Percentiles rank a stretch among this genome's conserved stretches.
Evolutionary conservation across 73 alveolate species (phyloP).

Genomic region (Paramecium tetraurelia): DNA sequence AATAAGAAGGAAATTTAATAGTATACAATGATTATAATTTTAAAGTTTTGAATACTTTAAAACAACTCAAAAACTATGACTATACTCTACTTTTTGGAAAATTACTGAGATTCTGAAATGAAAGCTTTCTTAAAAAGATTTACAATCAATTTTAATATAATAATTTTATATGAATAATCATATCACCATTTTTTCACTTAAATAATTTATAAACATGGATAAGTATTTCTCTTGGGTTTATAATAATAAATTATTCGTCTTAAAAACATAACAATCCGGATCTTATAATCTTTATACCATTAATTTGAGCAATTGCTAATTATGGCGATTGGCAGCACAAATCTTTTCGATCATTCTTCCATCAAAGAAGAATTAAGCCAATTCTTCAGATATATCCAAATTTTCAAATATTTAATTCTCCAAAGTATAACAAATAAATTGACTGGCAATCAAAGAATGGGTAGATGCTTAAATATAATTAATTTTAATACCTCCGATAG

Average conservation of each 20-base stretch:
- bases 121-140: neutral
- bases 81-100: too few relatives aligned
- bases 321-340: neutral
- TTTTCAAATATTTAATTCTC: neutral
- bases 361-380: conserved; percentile 22
- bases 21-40: too few relatives aligned
- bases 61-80: too few relatives aligned
- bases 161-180: neutral
- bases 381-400: neutral
- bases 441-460: neutral
- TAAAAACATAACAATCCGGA: neutral
- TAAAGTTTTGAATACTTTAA: too few relatives aligned
- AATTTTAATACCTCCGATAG: neutral
- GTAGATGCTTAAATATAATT: neutral
- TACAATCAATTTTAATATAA: neutral
- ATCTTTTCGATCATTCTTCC: neutral
- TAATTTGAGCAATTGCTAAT: neutral
- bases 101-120: neutral
- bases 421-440: neutral
- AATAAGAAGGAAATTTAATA: neutral
- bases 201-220: neutral
- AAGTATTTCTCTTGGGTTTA: neutral
- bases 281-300: neutral
- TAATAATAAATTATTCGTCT: neutral
- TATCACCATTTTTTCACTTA: neutral